Base-by-base conservation (phyloP, 768 basidiomycete species). In the Lactifluus echinatus region DNA sequence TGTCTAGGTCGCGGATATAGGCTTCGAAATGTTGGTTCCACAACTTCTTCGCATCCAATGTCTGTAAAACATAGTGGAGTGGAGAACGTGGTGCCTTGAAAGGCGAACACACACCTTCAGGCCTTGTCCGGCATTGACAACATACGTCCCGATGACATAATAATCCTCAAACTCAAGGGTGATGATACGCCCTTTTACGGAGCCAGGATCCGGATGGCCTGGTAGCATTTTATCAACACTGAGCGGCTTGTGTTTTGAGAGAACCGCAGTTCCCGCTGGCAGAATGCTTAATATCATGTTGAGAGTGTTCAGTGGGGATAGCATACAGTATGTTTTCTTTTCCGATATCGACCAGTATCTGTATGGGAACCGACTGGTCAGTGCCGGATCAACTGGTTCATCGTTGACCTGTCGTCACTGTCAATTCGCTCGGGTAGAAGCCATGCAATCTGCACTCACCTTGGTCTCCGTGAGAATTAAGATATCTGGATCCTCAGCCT, bases 381-480 rank as follows among this genome's bases (percentile, higher is more conserved):
- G 67, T 12, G 67, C 68, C 2, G 80, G 81, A 64, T 88, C 84
- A 4, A 76, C 75, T 0, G 88, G 84, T 42, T 73, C 73, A 47
- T 86, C 74, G 66, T 90, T 91, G 45, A 90, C 81, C 89, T 92
- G 52, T 43, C 26, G 24, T 58, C 15, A 37, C 8, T 15, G 39
- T 56, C 28, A 39, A 36, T 17, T 12, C 34, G 43, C 19, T 28
- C 23, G 14, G 39, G 47, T 23, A 39, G 34, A 44, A 46, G 37
- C 12, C 37, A 31, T 26, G 28, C 21, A 53, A 34, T 31, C 21
- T 40, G 23, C 2, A 8, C 53, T 24, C 39, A 82, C 89, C 76
- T 93, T 94, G 10, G 90, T 93, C 72, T 94, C 92, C 0, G 88
- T 90, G 42, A 94, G 72, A 15, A 93, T 78, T 23, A 93, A 74